Conservation (phyloP, 495 filamentous ascomycete genomes). For the Darksidea phi region DNA sequence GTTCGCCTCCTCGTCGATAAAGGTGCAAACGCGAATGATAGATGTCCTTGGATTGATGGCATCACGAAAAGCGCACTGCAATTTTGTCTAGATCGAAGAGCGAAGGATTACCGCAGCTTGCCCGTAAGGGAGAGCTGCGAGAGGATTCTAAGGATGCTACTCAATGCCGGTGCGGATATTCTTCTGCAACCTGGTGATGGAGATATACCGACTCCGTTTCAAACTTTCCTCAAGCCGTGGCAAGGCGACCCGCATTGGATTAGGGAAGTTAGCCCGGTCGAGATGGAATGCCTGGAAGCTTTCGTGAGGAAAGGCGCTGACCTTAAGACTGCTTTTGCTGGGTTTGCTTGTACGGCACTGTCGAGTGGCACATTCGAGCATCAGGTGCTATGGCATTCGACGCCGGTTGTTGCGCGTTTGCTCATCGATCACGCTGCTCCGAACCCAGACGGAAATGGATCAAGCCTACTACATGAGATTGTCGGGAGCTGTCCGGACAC, state of each 20-base stretch:
- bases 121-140: constrained; percentile 9
- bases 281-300: constrained; percentile 18
- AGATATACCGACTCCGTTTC: constrained; percentile 17
- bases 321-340: constrained; percentile 6
- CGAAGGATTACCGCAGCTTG: constrained; percentile 1
- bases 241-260: constrained; percentile 19
- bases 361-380: constrained; percentile 25
- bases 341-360: constrained; percentile 13
- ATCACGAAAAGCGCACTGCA: constrained; percentile 23
- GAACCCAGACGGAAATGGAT: constrained; percentile 18
- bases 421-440: constrained; percentile 24
- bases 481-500: constrained; percentile 26
- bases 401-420: constrained; percentile 12
- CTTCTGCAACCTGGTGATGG: constrained; percentile 6
- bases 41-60: neutral
- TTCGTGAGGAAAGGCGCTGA: constrained; percentile 26
- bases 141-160: constrained; percentile 30
- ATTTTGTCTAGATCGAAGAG: constrained; percentile 21
- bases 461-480: constrained; percentile 27
- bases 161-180: constrained; percentile 34
- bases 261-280: constrained; percentile 5
- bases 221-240: constrained; percentile 30
- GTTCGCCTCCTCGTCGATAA: constrained; percentile 26
- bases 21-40: constrained; percentile 27
- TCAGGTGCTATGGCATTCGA: constrained; percentile 29